These are phyloP conservation scores for Nicotiana noctiflora DNA, from an alignment of 257 asterid species.

Conservation along the genomic window DNA sequence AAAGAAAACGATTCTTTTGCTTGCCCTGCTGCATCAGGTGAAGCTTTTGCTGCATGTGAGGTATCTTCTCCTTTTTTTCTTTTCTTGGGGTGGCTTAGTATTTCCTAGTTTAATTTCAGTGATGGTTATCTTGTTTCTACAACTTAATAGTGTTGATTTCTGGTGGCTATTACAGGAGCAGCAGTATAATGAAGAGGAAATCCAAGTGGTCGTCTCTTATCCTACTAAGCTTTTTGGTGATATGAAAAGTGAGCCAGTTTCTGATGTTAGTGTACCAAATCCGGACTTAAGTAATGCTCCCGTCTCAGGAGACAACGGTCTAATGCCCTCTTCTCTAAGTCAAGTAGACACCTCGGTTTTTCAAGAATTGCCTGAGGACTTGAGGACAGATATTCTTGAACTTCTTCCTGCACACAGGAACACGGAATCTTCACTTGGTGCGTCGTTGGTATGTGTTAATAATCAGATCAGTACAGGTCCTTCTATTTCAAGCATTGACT, in stretches of 20 bases:
- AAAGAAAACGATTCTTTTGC: slow-evolving; percentile 2
- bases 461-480: slow-evolving; percentile 24
- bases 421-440: slow-evolving; percentile 26
- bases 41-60: slow-evolving; percentile 7
- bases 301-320: slow-evolving; percentile 20
- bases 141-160: neutral
- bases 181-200: slow-evolving; percentile 10
- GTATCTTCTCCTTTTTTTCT: slow-evolving; percentile 8
- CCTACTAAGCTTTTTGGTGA: slow-evolving; percentile 19
- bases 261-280: slow-evolving; percentile 17
- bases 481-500: slow-evolving; percentile 30
- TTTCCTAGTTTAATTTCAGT: neutral
- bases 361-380: slow-evolving; percentile 79
- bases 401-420: slow-evolving; percentile 65
- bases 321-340: slow-evolving; percentile 87
- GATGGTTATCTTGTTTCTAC: neutral
- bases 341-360: slow-evolving; percentile 78
- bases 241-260: slow-evolving; percentile 18
- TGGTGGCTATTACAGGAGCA: slow-evolving; percentile 1
- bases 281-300: slow-evolving; percentile 17
- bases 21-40: neutral
- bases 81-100: neutral
- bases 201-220: slow-evolving; percentile 3
- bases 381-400: slow-evolving; percentile 68
- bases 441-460: slow-evolving; percentile 26